These are phyloP conservation scores for Podaxis sp. DNA, from an alignment of 768 basidiomycete species.

Conservation along the genomic window DNA sequence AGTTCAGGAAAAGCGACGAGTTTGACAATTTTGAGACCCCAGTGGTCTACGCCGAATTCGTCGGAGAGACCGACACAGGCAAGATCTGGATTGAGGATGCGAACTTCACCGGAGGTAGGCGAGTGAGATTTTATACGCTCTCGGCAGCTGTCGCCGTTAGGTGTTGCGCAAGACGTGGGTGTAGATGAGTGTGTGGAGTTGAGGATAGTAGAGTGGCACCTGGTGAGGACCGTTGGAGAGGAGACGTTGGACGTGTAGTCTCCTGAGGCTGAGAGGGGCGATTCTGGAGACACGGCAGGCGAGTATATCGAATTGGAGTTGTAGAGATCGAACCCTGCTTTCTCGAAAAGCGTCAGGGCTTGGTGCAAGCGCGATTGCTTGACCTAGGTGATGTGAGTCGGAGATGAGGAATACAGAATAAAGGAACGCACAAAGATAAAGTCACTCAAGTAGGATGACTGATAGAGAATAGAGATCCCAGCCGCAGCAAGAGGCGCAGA, in stretches of 20 bases:
- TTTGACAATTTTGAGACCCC: constrained; percentile 77
- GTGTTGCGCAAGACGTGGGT: not conserved
- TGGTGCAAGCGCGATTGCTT: constrained; percentile 64
- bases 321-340: constrained; percentile 67
- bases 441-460: constrained; percentile 81
- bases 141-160: constrained; percentile 14
- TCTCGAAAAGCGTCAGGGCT: constrained; percentile 56
- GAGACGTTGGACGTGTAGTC: constrained; percentile 2
- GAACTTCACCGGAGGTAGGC: constrained; percentile 57
- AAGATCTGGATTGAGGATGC: constrained; percentile 64
- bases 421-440: constrained; percentile 66
- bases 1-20: constrained; percentile 76
- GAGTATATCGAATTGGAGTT: constrained; percentile 40
- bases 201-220: not conserved
- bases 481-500: constrained; percentile 74
- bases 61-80: constrained; percentile 75
- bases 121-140: constrained; percentile 43
- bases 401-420: not conserved
- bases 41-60: constrained; percentile 60
- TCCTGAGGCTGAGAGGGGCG: not conserved
- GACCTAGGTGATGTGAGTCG: constrained; percentile 40
- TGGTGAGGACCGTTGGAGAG: constrained; percentile 8
- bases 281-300: constrained; percentile 17
- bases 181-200: not conserved
- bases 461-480: constrained; percentile 80